Evolutionary conservation across 306 rosid genomes (phyloP).

Genomic region (Boehmeria nivea): DNA sequence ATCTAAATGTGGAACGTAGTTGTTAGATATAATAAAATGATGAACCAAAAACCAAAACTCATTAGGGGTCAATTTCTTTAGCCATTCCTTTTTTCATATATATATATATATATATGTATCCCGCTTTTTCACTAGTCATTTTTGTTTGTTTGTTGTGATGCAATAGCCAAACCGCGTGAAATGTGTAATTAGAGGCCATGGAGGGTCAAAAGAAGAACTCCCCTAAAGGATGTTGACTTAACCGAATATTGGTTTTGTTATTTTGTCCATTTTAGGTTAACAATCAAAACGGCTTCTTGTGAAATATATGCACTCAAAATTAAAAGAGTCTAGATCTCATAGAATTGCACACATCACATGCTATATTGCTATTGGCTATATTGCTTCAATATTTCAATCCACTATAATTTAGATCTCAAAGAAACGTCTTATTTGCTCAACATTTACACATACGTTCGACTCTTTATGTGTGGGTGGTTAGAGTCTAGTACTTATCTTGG

Average conservation of each 20-base stretch:
- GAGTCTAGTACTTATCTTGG: neutral
- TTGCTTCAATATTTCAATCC: neutral
- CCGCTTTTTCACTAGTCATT: too few relatives aligned
- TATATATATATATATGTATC: neutral
- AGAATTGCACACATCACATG: neutral
- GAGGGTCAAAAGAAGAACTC: neutral
- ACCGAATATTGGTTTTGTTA: neutral
- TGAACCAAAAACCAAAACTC: neutral
- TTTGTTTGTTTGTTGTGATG: neutral
- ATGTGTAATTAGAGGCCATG: neutral
- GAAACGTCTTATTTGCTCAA: neutral
- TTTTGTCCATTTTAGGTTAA: neutral
- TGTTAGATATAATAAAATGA: constrained; percentile 2
- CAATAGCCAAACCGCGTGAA: constrained; percentile 11
- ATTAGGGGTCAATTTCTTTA: neutral
- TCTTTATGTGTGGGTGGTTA: neutral
- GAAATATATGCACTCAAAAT: neutral
- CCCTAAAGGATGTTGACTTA: neutral
- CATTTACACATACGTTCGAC: neutral
- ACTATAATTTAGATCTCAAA: too few relatives aligned
- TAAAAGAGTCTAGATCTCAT: neutral
- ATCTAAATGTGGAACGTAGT: constrained; percentile 13
- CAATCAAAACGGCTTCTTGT: neutral
- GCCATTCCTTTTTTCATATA: neutral
- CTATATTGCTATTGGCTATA: neutral